Percentiles rank a stretch among this genome's conserved stretches.
Evolutionary conservation across 257 asterid species (phyloP).

Genomic region (Solanum lignicaule): DNA sequence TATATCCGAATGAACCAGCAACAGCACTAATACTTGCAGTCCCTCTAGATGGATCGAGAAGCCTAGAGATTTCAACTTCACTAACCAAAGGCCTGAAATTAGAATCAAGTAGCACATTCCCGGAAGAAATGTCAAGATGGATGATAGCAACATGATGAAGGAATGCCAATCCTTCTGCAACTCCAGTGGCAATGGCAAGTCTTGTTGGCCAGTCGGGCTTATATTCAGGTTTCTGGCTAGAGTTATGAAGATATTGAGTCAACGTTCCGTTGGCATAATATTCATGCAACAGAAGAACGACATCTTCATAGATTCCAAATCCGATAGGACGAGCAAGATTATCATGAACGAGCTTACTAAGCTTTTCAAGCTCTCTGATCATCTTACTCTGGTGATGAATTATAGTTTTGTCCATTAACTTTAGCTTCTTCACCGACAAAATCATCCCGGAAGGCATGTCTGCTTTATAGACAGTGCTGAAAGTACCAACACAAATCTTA

Average conservation of each 20-base stretch:
- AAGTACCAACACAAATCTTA: slow-evolving; percentile 61
- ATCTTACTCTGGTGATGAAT: slow-evolving; percentile 66
- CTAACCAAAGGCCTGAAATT: slow-evolving; percentile 63
- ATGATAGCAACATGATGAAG: slow-evolving; percentile 80
- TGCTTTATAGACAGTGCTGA: slow-evolving; percentile 78
- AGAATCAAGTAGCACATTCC: slow-evolving; percentile 74
- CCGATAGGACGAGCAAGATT: slow-evolving; percentile 82
- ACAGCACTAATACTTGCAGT: slow-evolving; percentile 97
- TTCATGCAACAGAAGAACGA: slow-evolving; percentile 57
- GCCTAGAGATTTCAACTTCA: slow-evolving; percentile 93
- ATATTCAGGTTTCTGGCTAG: slow-evolving; percentile 29
- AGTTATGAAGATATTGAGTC: slow-evolving; percentile 62
- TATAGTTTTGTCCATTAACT: slow-evolving; percentile 67
- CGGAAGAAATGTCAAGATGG: slow-evolving; percentile 91
- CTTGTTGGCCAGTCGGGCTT: slow-evolving; percentile 83
- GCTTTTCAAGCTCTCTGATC: slow-evolving; percentile 87
- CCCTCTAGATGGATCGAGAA: slow-evolving; percentile 90
- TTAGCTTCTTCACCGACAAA: slow-evolving; percentile 62
- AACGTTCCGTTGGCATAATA: slow-evolving; percentile 55
- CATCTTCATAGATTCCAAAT: slow-evolving; percentile 73
- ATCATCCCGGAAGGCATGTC: slow-evolving; percentile 96
- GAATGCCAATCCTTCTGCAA: slow-evolving; percentile 88
- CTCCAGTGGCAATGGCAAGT: slow-evolving; percentile 79
- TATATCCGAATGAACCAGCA: slow-evolving; percentile 97
- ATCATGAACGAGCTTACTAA: slow-evolving; percentile 72